phyloP scores from a whole-genome alignment of 2,329 filamentous ascomycete species.

The Botryotinia convoluta region DNA sequence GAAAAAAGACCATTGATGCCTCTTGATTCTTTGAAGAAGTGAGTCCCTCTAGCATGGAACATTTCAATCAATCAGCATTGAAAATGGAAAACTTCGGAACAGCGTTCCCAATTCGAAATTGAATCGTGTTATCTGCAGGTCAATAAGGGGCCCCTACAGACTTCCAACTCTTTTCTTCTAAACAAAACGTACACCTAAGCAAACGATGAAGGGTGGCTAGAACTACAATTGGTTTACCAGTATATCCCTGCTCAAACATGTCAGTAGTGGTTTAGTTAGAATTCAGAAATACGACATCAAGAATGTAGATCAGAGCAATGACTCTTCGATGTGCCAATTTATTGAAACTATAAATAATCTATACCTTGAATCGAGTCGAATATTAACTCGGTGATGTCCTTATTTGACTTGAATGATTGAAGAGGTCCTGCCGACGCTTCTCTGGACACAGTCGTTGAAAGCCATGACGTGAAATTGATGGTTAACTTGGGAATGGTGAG shows the following conservation, averaged over 20 bases:
- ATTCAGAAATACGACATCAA: not conserved
- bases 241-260: not conserved
- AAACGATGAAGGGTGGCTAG: not conserved
- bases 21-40: not conserved
- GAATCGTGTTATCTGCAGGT: not conserved
- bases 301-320: not conserved
- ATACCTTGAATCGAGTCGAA: not conserved
- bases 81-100: not conserved
- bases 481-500: no score
- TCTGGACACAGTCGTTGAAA: not conserved
- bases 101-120: no score
- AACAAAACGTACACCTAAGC: not conserved
- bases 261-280: not conserved
- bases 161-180: not conserved
- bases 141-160: not conserved
- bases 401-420: not conserved
- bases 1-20: not conserved
- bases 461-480: no score
- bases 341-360: not conserved
- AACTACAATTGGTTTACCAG: not conserved
- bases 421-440: not conserved
- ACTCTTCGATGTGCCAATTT: not conserved
- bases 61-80: not conserved
- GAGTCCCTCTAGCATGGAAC: not conserved
- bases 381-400: no score